Evolutionary conservation across 495 filamentous ascomycete species (phyloP).

Genomic region (Xylaria flabelliformis): DNA sequence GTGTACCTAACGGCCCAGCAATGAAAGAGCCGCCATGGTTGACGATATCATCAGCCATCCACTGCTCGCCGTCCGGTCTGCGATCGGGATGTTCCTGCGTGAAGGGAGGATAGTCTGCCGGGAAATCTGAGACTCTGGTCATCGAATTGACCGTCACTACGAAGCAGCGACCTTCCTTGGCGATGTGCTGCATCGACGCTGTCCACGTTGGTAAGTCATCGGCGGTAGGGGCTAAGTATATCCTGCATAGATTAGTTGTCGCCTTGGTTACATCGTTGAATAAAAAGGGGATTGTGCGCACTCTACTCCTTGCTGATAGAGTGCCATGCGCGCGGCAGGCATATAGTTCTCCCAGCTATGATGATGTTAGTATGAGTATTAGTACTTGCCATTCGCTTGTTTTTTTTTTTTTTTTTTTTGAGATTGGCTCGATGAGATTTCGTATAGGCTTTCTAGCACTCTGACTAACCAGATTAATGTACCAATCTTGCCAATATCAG

Average conservation of each 20-base stretch:
- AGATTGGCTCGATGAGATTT: not conserved
- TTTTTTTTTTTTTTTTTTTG: too few species aligned
- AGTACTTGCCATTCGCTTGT: not conserved
- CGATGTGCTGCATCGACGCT: constrained; percentile 54
- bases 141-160: constrained; percentile 50
- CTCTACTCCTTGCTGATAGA: constrained; percentile 53
- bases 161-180: constrained; percentile 52
- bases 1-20: constrained; percentile 47
- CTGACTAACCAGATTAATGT: constrained; percentile 48
- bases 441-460: not conserved
- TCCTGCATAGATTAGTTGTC: constrained; percentile 34
- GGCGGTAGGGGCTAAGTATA: constrained; percentile 51
- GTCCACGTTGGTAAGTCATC: constrained; percentile 50
- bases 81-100: constrained; percentile 45
- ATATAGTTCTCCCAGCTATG: constrained; percentile 54
- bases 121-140: constrained; percentile 52
- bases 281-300: constrained; percentile 28
- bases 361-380: not conserved
- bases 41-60: constrained; percentile 46
- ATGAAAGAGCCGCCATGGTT: constrained; percentile 50
- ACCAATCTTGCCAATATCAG: constrained; percentile 50
- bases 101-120: constrained; percentile 51
- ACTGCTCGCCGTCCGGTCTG: constrained; percentile 46
- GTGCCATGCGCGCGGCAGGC: constrained; percentile 49
- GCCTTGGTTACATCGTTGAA: not conserved